These are phyloP conservation scores for Leptosphaerulina australis DNA, from an alignment of 2,329 filamentous ascomycete genomes.

Conservation along the genomic window DNA sequence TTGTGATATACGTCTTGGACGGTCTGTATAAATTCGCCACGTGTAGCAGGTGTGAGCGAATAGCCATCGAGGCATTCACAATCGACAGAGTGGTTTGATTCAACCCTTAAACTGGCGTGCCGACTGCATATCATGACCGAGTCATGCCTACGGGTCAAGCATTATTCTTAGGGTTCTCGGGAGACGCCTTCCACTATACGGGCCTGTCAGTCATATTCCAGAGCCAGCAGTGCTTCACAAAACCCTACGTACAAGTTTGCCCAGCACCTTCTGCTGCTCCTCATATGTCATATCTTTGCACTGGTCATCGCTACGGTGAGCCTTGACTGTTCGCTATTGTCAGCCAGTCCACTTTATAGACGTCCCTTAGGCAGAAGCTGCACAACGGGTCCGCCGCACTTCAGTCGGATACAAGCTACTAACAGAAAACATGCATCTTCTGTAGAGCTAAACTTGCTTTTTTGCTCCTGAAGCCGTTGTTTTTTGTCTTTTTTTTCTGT, in stretches of 20 bases:
- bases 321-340: slow-evolving; percentile 38
- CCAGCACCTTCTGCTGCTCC: slow-evolving; percentile 47
- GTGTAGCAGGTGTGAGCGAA: neutral
- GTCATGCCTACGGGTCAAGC: slow-evolving; percentile 4
- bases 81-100: neutral
- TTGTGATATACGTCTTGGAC: neutral
- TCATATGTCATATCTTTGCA: slow-evolving; percentile 43
- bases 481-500: slow-evolving; percentile 18
- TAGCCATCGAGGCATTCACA: too few relatives aligned
- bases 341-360: slow-evolving; percentile 9
- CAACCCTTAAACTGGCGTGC: neutral
- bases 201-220: slow-evolving; percentile 18
- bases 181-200: slow-evolving; percentile 43
- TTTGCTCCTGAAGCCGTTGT: slow-evolving; percentile 26
- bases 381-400: neutral
- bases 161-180: slow-evolving; percentile 46
- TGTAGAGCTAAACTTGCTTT: slow-evolving; percentile 41
- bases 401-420: slow-evolving; percentile 20
- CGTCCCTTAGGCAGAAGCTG: too few relatives aligned
- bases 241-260: slow-evolving; percentile 37
- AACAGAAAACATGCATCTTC: slow-evolving; percentile 47
- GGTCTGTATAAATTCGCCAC: neutral
- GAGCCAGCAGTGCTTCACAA: neutral
- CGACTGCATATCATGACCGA: neutral
- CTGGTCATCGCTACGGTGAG: slow-evolving; percentile 41